Conservation (phyloP, 257 asterid species). For the Plectranthus barbatus region DNA sequence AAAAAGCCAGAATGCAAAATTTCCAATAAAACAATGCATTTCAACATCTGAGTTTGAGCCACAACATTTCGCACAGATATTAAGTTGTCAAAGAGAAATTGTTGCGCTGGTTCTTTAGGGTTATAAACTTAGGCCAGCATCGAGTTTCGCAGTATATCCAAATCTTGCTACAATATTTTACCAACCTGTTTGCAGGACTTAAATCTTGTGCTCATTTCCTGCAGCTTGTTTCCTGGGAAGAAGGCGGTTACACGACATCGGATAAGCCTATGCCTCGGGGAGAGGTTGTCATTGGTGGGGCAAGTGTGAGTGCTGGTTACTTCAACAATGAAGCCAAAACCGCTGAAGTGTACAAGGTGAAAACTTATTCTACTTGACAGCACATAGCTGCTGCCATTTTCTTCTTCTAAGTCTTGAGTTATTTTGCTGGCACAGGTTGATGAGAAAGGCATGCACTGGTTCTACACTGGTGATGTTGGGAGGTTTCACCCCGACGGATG, state of each 20-base stretch:
- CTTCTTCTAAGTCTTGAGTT: neutral
- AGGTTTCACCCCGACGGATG: conserved; percentile 87
- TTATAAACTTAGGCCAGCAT: neutral
- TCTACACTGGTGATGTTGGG: conserved; percentile 86
- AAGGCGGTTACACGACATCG: conserved; percentile 66
- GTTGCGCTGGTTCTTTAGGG: neutral
- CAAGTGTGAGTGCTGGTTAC: conserved; percentile 84
- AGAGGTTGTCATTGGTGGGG: conserved; percentile 80
- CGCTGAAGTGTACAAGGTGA: conserved; percentile 63
- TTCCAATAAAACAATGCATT: too few relatives aligned
- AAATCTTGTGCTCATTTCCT: conserved; percentile 15
- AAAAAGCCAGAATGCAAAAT: neutral
- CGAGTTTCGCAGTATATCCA: too few relatives aligned
- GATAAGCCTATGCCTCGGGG: conserved; percentile 96
- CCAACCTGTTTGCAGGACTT: neutral
- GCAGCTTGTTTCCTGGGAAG: conserved; percentile 94
- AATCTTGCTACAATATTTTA: neutral
- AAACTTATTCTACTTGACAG: conserved; percentile 4
- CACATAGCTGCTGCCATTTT: neutral
- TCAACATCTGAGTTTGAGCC: too few relatives aligned
- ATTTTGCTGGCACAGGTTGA: conserved; percentile 51
- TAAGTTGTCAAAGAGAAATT: neutral
- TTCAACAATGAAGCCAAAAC: conserved; percentile 76
- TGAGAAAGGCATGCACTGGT: conserved; percentile 87
- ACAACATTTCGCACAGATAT: neutral